Evolutionary conservation across 1,284 basidiomycete species (phyloP).

Genomic region (Stereum hirsutum): DNA sequence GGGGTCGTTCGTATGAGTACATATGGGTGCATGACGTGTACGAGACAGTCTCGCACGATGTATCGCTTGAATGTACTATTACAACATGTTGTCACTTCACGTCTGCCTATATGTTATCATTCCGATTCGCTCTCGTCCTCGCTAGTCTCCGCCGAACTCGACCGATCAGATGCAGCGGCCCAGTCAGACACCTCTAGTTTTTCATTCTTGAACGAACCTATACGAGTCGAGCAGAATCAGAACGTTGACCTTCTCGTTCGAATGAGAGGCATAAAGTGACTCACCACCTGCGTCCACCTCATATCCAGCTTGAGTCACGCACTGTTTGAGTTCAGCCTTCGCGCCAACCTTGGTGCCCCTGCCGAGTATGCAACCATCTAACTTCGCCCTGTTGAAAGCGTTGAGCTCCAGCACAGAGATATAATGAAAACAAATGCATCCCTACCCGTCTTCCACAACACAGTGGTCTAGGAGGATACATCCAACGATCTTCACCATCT

Average conservation of each 20-base stretch:
- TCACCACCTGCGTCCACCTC: slow-evolving; percentile 69
- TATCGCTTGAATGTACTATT: no score
- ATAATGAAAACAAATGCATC: slow-evolving; percentile 5
- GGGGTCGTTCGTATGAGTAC: no score
- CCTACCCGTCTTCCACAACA: slow-evolving; percentile 78
- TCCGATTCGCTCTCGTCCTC: no score
- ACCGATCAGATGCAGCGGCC: slow-evolving; percentile 19
- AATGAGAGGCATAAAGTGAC: no score
- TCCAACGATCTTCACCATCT: slow-evolving; percentile 78
- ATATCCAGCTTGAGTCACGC: slow-evolving; percentile 85
- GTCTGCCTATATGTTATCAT: no score
- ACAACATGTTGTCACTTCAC: no score
- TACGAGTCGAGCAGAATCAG: no score
- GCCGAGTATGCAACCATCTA: slow-evolving; percentile 86
- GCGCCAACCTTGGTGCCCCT: slow-evolving; percentile 74
- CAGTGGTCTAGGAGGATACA: slow-evolving; percentile 90
- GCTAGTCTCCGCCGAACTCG: slow-evolving; percentile 6
- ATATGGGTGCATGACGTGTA: no score
- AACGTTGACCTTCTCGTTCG: no score
- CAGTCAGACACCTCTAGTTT: slow-evolving; percentile 27
- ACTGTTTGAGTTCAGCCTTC: slow-evolving; percentile 73
- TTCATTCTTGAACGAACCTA: slow-evolving; percentile 22
- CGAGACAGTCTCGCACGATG: no score
- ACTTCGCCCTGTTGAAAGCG: slow-evolving; percentile 59
- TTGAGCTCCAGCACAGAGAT: slow-evolving; percentile 2